Base-by-base conservation (phyloP, 2,329 filamentous ascomycete species). In the Hypoxylon sp. region DNA sequence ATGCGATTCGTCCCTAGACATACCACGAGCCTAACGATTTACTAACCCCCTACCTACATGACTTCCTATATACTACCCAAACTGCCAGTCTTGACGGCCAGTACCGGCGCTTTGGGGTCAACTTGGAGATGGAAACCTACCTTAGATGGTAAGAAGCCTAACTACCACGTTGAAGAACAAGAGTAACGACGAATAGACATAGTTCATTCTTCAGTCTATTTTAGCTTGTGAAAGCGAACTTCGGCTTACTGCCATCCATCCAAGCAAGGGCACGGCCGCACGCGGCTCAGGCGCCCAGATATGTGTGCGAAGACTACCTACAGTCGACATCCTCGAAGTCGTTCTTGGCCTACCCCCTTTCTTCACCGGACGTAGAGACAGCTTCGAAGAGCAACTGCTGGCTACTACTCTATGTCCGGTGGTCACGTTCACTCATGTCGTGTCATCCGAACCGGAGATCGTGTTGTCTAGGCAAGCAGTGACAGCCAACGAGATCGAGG, bases 321-420 rank as follows among this genome's bases (percentile, higher is more conserved):
- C 20, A 9, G 10, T 18, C 41, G 24, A 8, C 8, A 24, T 15
- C 15, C 24, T n/a, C 24, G 24, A 3, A 3, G 21, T 5, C 11
- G 5, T 26, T 24, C 15, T 24, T 8, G 6, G 20, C 10, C n/a
- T 42, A 26, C n/a, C 15, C 15, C 13, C n/a, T 26, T 26, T 24
- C 35, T 18, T 35, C 38, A 15, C 47, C 56, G 8, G 51, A 38
- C 17, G 38, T 9, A 26, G 42, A 23, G 17, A 38, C 42, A 13
- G 52, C 47, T n/a, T 48, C 26, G 38, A 57, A 45, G 31, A 40
- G 54, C 26, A 60, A 46, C n/a, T 24, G 26, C 53, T 46, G 43
- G 31, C 20, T 47, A n/a, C 53, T 45, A 21, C 48, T n/a, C n/a
- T 45, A 18, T 45, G 43, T n/a, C 53, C 48, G 8, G 46, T 33